Percentiles rank a stretch among this genome's conserved stretches.
phyloP scores from a whole-genome alignment of 202 grass and related monocot species.

The Musa balbisiana region DNA sequence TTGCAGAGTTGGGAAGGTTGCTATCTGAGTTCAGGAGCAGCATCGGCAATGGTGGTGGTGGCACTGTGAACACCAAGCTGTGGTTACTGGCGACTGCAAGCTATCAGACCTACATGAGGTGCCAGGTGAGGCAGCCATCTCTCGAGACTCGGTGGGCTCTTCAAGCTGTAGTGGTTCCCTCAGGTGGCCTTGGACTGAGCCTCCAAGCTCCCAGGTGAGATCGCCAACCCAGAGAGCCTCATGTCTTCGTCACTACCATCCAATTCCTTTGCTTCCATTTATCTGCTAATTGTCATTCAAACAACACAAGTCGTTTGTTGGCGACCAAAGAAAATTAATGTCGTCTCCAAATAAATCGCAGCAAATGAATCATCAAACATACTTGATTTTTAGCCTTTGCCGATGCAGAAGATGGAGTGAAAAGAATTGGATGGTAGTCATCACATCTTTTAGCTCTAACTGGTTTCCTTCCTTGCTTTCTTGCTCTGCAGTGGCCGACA shows the following conservation, averaged over 20 bases:
- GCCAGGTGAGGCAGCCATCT: conserved; percentile 29
- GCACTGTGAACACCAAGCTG: conserved; percentile 26
- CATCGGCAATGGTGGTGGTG: background rate
- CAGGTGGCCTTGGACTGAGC: conserved; percentile 40
- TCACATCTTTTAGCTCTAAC: background rate
- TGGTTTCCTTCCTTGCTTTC: background rate
- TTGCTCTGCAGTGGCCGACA: conserved; percentile 29
- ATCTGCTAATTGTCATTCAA: too few species aligned
- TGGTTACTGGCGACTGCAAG: conserved; percentile 57
- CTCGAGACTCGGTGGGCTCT: conserved; percentile 50
- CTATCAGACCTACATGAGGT: conserved; percentile 53
- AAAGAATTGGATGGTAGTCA: background rate
- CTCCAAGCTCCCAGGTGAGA: conserved; percentile 38
- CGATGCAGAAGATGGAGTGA: background rate
- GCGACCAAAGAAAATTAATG: too few species aligned
- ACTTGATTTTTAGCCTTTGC: too few species aligned
- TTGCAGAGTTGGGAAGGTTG: conserved; percentile 38
- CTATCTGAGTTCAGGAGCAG: conserved; percentile 29
- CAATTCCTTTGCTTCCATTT: background rate
- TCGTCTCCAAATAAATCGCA: too few species aligned
- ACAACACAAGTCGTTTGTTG: too few species aligned
- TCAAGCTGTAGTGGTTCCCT: conserved; percentile 48
- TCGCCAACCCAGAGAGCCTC: background rate
- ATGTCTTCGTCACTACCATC: background rate
- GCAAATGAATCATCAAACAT: too few species aligned